Percentiles rank a stretch among this genome's conserved stretches.
phyloP scores from a whole-genome alignment of 768 basidiomycete genomes.

The Kwoniella mangroviensis region DNA sequence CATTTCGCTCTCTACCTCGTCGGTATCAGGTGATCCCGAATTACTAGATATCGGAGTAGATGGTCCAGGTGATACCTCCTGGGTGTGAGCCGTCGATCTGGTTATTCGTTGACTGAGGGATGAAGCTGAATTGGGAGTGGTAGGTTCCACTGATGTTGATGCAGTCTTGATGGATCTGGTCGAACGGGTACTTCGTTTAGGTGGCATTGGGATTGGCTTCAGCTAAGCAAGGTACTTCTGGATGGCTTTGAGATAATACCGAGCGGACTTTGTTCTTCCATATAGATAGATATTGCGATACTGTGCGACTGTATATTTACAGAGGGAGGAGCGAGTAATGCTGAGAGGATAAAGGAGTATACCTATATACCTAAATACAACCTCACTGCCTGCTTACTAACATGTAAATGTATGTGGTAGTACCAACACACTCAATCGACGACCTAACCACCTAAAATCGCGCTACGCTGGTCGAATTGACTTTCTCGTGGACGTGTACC shows the following conservation, averaged over 20 bases:
- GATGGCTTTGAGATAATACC: no score
- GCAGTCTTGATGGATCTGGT: conserved; percentile 9
- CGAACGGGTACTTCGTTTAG: conserved; percentile 19
- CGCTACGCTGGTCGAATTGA: background rate
- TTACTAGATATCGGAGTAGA: conserved; percentile 9
- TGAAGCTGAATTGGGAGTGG: background rate
- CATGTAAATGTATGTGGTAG: background rate
- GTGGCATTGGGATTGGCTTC: conserved; percentile 11
- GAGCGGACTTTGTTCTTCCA: no score
- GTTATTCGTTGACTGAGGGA: conserved; percentile 13
- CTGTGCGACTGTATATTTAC: background rate
- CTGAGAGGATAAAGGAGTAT: background rate
- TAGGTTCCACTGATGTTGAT: background rate
- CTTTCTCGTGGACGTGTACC: background rate
- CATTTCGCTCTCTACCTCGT: conserved; percentile 17
- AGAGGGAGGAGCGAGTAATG: background rate
- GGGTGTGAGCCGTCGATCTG: conserved; percentile 2
- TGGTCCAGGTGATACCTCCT: background rate
- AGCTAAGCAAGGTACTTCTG: no score
- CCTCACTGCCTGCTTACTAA: background rate
- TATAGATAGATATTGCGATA: background rate
- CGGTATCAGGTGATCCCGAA: conserved; percentile 2
- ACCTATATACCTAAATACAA: background rate
- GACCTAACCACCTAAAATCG: background rate
- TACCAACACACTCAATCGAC: background rate